These are phyloP conservation scores for Fusarium mangiferae DNA, from an alignment of 2,329 filamentous ascomycete species.

Conservation along the genomic window DNA sequence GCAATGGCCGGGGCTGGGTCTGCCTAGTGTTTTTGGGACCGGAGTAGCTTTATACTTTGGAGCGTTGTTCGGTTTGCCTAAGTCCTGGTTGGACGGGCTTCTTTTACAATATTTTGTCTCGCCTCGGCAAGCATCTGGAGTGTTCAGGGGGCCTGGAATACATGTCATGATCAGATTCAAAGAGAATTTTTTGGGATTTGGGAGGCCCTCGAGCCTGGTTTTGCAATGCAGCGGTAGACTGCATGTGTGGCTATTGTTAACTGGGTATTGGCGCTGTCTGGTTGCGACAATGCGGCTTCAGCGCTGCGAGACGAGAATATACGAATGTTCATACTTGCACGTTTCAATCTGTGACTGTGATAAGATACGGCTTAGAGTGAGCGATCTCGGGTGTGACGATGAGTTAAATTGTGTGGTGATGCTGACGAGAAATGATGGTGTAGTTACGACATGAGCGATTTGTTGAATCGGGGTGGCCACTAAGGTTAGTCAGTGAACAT, in stretches of 20 bases:
- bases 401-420: not conserved
- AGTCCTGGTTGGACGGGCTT: constrained; percentile 40
- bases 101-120: constrained; percentile 39
- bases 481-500: not conserved
- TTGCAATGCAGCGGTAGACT: constrained; percentile 48
- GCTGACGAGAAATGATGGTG: not conserved
- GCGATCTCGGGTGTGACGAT: not conserved
- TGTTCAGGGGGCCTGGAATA: constrained; percentile 41
- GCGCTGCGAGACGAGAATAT: constrained; percentile 52
- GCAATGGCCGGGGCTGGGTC: constrained; percentile 29
- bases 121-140: constrained; percentile 48
- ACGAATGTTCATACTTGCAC: constrained; percentile 47
- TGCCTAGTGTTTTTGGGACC: constrained; percentile 31
- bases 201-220: constrained; percentile 50
- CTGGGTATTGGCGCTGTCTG: constrained; percentile 48
- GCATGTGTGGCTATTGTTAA: constrained; percentile 47
- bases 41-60: constrained; percentile 37
- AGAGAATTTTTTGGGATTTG: constrained; percentile 47
- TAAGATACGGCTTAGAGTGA: not conserved
- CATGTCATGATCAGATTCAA: constrained; percentile 49
- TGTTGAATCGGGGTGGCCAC: not conserved
- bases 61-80: constrained; percentile 46
- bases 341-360: not conserved
- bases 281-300: constrained; percentile 47
- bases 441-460: not conserved